phyloP scores from a whole-genome alignment of 805 yeast species.

The Lipomyces orientalis region DNA sequence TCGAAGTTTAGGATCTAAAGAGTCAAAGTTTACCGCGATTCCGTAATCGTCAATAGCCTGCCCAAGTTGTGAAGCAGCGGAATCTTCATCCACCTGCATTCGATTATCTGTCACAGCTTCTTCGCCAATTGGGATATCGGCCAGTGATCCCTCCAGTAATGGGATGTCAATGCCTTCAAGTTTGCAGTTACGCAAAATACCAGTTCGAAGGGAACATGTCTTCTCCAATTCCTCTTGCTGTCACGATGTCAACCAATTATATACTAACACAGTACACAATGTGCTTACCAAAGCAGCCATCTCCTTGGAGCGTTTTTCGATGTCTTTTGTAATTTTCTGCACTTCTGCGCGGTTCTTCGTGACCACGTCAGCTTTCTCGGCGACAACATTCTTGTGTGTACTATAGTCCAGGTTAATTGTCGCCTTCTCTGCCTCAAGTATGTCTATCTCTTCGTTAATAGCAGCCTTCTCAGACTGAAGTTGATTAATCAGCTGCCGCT shows the following conservation, averaged over 20 bases:
- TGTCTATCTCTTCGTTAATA: slow-evolving; percentile 52
- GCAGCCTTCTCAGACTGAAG: slow-evolving; percentile 48
- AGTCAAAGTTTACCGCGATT: slow-evolving; percentile 61
- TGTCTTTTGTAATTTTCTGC: slow-evolving; percentile 20
- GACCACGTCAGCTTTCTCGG: slow-evolving; percentile 24
- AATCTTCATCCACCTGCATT: slow-evolving; percentile 43
- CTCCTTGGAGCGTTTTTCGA: slow-evolving; percentile 16
- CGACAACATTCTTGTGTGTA: slow-evolving; percentile 31
- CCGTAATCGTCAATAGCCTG: slow-evolving; percentile 28
- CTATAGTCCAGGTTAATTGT: slow-evolving; percentile 39
- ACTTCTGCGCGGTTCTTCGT: slow-evolving; percentile 26
- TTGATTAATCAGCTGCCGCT: slow-evolving; percentile 48
- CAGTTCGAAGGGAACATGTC: slow-evolving; percentile 54
- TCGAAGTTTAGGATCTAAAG: slow-evolving; percentile 53
- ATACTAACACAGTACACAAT: neutral
- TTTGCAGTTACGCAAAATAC: slow-evolving; percentile 71
- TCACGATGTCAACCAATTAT: neutral
- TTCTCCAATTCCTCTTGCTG: slow-evolving; percentile 39
- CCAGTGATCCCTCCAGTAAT: slow-evolving; percentile 62
- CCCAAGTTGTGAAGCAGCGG: slow-evolving; percentile 26
- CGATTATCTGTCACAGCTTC: slow-evolving; percentile 46
- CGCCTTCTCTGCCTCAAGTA: slow-evolving; percentile 45
- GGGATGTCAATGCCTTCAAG: slow-evolving; percentile 73
- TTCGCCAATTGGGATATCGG: slow-evolving; percentile 64
- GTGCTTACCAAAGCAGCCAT: slow-evolving; percentile 24